A percentile compares a stretch with the other conserved stretches of the same genome.
These are phyloP conservation scores for Viola pubescens DNA, from an alignment of 441 rosid genomes.

Conservation along the genomic window DNA sequence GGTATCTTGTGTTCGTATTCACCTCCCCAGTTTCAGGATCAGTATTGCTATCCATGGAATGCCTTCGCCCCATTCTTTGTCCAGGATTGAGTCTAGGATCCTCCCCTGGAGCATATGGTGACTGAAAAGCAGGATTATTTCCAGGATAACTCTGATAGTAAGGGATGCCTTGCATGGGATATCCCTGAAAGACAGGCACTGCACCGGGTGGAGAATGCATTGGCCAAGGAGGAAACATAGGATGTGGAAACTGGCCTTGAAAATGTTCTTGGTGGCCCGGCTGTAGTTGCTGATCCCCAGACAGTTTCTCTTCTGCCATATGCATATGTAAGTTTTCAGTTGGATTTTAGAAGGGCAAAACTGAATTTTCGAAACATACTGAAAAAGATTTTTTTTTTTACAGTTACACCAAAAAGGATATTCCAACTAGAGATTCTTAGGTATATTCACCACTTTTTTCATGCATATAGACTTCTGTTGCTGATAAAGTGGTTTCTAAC, in stretches of 20 bases:
- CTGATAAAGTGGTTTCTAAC: not conserved
- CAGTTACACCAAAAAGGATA: not conserved
- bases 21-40: constrained; percentile 43
- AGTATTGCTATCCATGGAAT: constrained; percentile 45
- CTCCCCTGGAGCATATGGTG: constrained; percentile 56
- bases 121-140: constrained; percentile 51
- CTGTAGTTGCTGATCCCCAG: constrained; percentile 45
- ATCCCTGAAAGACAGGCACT: constrained; percentile 72
- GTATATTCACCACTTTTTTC: not conserved
- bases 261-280: constrained; percentile 44
- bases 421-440: constrained; percentile 1
- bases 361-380: too few species aligned
- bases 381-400: too few species aligned
- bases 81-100: constrained; percentile 47
- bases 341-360: not conserved
- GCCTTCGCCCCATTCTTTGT: constrained; percentile 48
- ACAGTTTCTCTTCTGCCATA: constrained; percentile 52
- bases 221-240: constrained; percentile 76
- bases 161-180: constrained; percentile 77
- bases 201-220: constrained; percentile 83
- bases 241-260: constrained; percentile 70
- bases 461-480: not conserved
- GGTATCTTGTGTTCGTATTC: constrained; percentile 36
- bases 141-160: constrained; percentile 68
- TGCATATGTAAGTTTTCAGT: constrained; percentile 8